Evolutionary conservation across 2,329 filamentous ascomycete genomes (phyloP), one percentile per base, ranked within the genome.

Genomic region (Trichophyton verrucosum): DNA sequence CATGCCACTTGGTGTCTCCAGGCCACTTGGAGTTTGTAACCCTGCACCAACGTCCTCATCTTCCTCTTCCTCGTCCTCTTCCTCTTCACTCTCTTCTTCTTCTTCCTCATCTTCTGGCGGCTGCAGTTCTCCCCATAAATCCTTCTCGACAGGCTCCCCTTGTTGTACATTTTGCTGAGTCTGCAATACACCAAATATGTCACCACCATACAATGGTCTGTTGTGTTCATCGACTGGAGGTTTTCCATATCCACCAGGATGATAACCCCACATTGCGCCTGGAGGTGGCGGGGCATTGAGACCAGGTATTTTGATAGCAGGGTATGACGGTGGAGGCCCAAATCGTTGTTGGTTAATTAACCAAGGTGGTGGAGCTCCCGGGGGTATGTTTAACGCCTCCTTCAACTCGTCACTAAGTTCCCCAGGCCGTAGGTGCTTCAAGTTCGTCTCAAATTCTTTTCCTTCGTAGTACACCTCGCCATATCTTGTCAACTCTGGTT

Each of bases 381-480:
- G 89, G 22, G 91, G 89, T 78, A 99, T 97, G 68, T 90, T 94
- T 1, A 99, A 82, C 3, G 94, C 92, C 70, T 97, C 92, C 70
- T 89, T 92, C 46, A 96, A 81, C 67, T 89, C 86, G 60, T 97
- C 90, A 67, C 86, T 94, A 57, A 97, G 75, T 68, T 97, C 91
- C 40, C 94, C 94, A 0, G 94, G 89, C 65, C 91, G 86, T 62
- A 96, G 83, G 75, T 96, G 89, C 67, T 89, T 86, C 65, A 95
- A 82, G 72, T 97, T 95, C 0, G 94, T 96, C 75, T 99, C 94
- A 70, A 89, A 94, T 72, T 99, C 94, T 74, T 99, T 99, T 71
- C 94, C 94, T 75, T 99, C 94, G 73, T 97, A 97, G 75, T 99
- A 99, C n/a, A 99, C 91, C 74, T 99, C 94, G 46, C 94, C 94